Evolutionary conservation across 768 basidiomycete species (phyloP), one percentile per base, ranked within the genome.

Genomic region (Auricularia sp.): DNA sequence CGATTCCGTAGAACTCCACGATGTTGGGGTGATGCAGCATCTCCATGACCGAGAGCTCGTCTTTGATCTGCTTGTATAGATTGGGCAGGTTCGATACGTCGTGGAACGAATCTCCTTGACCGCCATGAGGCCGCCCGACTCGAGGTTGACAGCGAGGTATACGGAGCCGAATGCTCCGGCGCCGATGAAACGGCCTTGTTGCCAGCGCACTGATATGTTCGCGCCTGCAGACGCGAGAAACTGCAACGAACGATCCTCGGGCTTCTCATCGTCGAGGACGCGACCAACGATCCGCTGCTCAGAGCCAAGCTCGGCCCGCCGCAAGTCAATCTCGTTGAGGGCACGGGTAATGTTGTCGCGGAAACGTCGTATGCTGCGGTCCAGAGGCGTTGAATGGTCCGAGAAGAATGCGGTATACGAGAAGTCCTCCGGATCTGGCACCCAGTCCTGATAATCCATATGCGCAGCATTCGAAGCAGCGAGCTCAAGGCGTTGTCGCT

Each of bases 161-260:
- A 99, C 97, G n/a, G 92, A 96, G 24, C 97, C 97, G 75, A 97
- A 98, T 8, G 97, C 95, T 16, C 97, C 97, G n/a, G 94, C 88
- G 62, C 96, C 97, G 69, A 99, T 98, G 78, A 98, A 98, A 65
- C 90, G 86, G 14, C 96, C 94, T 77, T 99, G 97, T 74, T 98
- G 96, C 97, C 97, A 99, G 47, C 92, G 86, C 67, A 98, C 88
- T 2, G 94, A 92, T 67, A 98, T 93, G 70, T 96, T 97, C 34
- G 94, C 94, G 47, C 87, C 88, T n/a, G 93, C 93, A 2, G 94
- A 94, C 0, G 97, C 97, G 47, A 99, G 83, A 80, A 94, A 96
- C 5, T 94, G 88, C 58, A 97, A 80, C 0, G 96, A 94, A 58
- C 93, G 85, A 73, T 99, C 96, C 75, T 98, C 97, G 7, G 88